Evolutionary conservation across 1,284 basidiomycete genomes (phyloP).

Genomic region (Heterobasidion occidentale): DNA sequence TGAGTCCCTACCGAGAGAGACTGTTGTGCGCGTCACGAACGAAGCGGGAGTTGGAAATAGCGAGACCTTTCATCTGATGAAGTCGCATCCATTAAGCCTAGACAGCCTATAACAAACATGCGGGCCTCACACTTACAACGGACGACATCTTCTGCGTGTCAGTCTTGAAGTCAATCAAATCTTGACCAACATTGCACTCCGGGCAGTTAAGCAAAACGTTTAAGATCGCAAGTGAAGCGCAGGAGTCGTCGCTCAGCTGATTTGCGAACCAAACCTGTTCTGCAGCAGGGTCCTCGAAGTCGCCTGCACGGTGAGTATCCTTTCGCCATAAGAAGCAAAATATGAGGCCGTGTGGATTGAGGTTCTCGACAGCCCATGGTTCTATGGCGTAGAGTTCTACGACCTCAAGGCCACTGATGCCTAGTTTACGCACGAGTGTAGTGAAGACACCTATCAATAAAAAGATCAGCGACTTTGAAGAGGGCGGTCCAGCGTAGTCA

Average conservation of each 20-base stretch:
- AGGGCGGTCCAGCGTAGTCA: background rate
- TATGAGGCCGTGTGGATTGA: constrained; percentile 43
- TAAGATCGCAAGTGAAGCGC: constrained; percentile 51
- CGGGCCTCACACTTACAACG: constrained; percentile 30
- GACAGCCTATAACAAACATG: background rate
- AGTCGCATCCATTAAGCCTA: background rate
- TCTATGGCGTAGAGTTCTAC: constrained; percentile 56
- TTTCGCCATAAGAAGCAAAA: constrained; percentile 53
- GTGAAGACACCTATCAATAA: constrained; percentile 44
- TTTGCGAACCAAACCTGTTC: constrained; percentile 58
- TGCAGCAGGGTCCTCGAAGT: constrained; percentile 45
- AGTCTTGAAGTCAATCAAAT: constrained; percentile 33
- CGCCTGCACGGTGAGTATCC: constrained; percentile 34
- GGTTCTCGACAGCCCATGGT: constrained; percentile 49
- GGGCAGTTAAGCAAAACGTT: constrained; percentile 53
- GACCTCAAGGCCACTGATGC: constrained; percentile 41
- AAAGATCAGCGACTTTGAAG: background rate
- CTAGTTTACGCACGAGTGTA: constrained; percentile 42
- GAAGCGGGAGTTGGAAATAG: constrained; percentile 43
- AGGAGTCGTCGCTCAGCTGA: constrained; percentile 58
- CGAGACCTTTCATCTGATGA: constrained; percentile 53
- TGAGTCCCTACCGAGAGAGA: constrained; percentile 38
- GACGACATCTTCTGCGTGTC: constrained; percentile 50
- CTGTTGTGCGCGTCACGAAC: constrained; percentile 50
- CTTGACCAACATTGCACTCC: constrained; percentile 36